phyloP scores from a whole-genome alignment of 176 grass and related monocot genomes.

The Rhynchospora tenuis region DNA sequence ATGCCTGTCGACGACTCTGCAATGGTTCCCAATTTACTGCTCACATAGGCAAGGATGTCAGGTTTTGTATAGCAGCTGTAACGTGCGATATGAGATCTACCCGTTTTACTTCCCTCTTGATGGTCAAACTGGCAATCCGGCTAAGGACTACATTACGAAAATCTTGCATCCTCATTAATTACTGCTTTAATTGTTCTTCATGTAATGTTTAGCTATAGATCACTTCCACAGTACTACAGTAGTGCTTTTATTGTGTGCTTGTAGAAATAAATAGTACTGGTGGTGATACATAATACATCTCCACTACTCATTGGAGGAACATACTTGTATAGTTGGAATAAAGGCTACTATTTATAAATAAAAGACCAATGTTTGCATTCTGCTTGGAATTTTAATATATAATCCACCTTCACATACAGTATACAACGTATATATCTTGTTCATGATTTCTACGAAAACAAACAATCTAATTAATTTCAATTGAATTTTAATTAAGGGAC shows the following conservation, averaged over 20 bases:
- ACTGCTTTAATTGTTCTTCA: background rate
- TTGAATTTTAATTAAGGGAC: no score
- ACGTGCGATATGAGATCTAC: slow-evolving; percentile 67
- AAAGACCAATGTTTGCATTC: no score
- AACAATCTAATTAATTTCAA: no score
- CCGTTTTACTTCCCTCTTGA: slow-evolving; percentile 66
- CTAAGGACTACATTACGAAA: slow-evolving; percentile 20
- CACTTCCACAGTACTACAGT: background rate
- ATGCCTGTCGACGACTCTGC: slow-evolving; percentile 62
- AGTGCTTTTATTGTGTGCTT: background rate
- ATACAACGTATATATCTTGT: no score
- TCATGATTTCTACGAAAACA: no score
- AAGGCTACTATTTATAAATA: no score
- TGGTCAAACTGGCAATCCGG: background rate
- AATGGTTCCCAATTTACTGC: slow-evolving; percentile 56
- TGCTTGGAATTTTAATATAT: no score
- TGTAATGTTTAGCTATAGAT: background rate
- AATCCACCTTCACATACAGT: no score
- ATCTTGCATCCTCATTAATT: slow-evolving; percentile 10
- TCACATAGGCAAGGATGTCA: slow-evolving; percentile 40
- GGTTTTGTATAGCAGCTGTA: slow-evolving; percentile 74
- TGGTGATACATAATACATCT: background rate
- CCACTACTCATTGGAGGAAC: background rate
- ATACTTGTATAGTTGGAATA: no score
- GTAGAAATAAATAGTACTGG: background rate